phyloP scores from a whole-genome alignment of 1,284 basidiomycete genomes.

The Quambalaria eucalypti region DNA sequence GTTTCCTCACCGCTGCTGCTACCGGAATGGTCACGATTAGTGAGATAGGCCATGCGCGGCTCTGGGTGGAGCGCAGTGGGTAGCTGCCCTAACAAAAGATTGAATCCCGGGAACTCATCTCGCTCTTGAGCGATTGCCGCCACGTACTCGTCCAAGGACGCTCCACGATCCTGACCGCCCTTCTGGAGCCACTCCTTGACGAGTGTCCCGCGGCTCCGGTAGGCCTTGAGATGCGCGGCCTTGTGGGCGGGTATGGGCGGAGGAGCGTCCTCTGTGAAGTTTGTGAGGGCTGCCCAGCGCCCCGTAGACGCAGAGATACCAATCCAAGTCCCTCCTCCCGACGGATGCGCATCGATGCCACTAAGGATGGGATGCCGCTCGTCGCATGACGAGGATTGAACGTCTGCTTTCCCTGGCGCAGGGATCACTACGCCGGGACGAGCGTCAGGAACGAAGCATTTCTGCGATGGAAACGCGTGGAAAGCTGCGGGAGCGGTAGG shows the following conservation, averaged over 20 bases:
- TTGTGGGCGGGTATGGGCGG: conserved; percentile 2
- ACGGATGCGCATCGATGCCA: conserved; percentile 15
- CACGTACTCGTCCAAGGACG: conserved; percentile 8
- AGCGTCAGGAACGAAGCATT: background rate
- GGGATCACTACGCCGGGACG: too few relatives aligned
- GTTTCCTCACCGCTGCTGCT: background rate
- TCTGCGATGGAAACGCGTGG: conserved; percentile 17
- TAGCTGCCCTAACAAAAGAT: conserved; percentile 18
- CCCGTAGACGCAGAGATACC: conserved; percentile 20
- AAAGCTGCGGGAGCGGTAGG: conserved; percentile 20
- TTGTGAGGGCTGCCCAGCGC: conserved; percentile 26
- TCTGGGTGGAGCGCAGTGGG: too few relatives aligned
- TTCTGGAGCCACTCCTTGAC: conserved; percentile 18
- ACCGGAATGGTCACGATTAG: conserved; percentile 14
- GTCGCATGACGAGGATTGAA: background rate
- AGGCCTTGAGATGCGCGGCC: background rate
- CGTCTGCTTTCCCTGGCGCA: background rate
- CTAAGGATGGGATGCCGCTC: conserved; percentile 12
- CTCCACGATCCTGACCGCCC: background rate
- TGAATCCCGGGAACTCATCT: conserved; percentile 28
- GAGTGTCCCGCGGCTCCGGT: conserved; percentile 20
- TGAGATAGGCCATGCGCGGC: conserved; percentile 12
- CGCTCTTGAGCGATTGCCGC: background rate
- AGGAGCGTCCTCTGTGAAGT: conserved; percentile 23
- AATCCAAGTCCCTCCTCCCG: conserved; percentile 36